phyloP scores from a whole-genome alignment of 169 alveolate genomes.

The Toxoplasma gondii region DNA sequence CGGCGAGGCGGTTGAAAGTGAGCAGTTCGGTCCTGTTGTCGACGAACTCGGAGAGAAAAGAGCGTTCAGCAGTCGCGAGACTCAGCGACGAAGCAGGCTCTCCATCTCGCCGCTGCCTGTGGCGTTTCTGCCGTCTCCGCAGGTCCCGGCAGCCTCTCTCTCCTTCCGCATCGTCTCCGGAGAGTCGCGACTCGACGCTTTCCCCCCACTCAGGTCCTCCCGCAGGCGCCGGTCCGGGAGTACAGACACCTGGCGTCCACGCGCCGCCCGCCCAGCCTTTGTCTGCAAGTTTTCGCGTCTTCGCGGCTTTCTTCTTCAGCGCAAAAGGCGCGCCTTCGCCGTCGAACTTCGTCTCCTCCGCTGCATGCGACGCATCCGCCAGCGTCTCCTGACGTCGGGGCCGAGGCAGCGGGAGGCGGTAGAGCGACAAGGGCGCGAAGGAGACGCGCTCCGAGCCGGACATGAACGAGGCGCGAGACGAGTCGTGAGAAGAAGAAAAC shows the following conservation, averaged over 20 bases:
- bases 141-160: not conserved
- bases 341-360: not conserved
- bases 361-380: not conserved
- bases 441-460: not conserved
- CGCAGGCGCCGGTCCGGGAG: constrained; percentile 24
- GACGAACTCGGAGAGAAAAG: not conserved
- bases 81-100: too few relatives aligned
- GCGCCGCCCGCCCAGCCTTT: not conserved
- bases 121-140: too few relatives aligned
- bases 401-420: not conserved
- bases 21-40: not conserved
- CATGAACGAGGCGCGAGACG: not conserved
- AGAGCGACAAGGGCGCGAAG: not conserved
- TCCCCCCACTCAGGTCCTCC: not conserved
- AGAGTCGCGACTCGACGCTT: too few relatives aligned
- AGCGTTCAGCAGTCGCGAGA: too few relatives aligned
- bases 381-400: not conserved
- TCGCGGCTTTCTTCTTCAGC: not conserved
- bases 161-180: not conserved
- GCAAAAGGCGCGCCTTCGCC: not conserved
- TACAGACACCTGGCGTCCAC: not conserved
- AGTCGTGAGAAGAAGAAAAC: too few relatives aligned
- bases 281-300: not conserved
- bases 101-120: not conserved
- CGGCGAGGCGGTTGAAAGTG: not conserved